Evolutionary conservation across 1,284 basidiomycete genomes (phyloP).

Genomic region (Ceratobasidium theobromae): DNA sequence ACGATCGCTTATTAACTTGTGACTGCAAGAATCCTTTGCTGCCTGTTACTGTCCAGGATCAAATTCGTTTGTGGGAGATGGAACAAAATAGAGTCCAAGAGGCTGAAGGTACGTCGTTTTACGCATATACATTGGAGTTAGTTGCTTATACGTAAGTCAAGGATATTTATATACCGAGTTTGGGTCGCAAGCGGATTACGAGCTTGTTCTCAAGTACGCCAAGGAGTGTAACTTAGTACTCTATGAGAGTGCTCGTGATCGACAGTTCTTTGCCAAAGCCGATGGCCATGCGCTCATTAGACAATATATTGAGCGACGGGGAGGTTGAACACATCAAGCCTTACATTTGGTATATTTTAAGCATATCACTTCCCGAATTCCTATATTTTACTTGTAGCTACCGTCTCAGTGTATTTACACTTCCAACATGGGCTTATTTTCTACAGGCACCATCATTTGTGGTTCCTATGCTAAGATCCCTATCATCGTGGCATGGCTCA

Average conservation of each 20-base stretch:
- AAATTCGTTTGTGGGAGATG: slow-evolving; percentile 96
- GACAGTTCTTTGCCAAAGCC: slow-evolving; percentile 80
- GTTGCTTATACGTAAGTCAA: slow-evolving; percentile 42
- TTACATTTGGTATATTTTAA: background rate
- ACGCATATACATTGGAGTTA: slow-evolving; percentile 30
- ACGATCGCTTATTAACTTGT: background rate
- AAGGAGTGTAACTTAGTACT: slow-evolving; percentile 77
- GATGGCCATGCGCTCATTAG: slow-evolving; percentile 80
- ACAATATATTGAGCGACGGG: slow-evolving; percentile 71
- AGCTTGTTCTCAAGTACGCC: slow-evolving; percentile 84
- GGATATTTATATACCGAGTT: slow-evolving; percentile 89
- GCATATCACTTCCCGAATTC: background rate
- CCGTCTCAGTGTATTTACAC: too few relatives aligned
- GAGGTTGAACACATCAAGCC: slow-evolving; percentile 1
- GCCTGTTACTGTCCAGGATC: slow-evolving; percentile 96
- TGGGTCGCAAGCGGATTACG: slow-evolving; percentile 82
- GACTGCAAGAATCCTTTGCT: slow-evolving; percentile 74
- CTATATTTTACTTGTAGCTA: background rate
- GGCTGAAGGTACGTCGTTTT: slow-evolving; percentile 65
- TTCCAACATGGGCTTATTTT: too few relatives aligned
- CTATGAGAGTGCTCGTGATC: slow-evolving; percentile 69
- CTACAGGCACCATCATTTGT: too few relatives aligned
- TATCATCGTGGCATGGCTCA: too few relatives aligned
- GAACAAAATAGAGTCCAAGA: slow-evolving; percentile 91
- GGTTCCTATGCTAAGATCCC: too few relatives aligned